Base-by-base conservation (phyloP, 306 rosid genomes). In the Geum urbanum region DNA sequence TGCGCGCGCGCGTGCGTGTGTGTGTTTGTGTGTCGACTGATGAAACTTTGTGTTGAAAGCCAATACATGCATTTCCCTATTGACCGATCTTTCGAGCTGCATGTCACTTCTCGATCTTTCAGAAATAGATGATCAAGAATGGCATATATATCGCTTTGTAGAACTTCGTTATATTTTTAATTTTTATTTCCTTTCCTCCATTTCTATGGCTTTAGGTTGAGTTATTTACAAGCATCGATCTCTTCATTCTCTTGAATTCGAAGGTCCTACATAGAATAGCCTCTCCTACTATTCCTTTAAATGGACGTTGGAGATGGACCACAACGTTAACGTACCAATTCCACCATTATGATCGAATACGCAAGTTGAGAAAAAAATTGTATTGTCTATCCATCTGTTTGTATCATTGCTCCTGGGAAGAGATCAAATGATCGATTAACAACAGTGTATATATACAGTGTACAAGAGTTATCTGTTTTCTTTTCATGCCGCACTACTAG, bases 251-350 rank as follows among this genome's bases (percentile, higher is more conserved):
- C 18, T 49, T 71, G 10, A 18, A 12, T 27, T 59, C 48, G 73
- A 73, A 74, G 86, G 79, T 79, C 83, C 89, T 71, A 56, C 68
- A 54, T 35, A 67, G 69, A 19, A 75, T 63, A 71, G 67, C 79
- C 50, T 41, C 79, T 67, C n/a, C 62, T 59, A 59, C 67, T 69
- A 16, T 55, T 69, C 24, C 44, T 70, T 77, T 74, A 45, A 72
- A 72, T 71, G 64, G 41, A 58, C 57, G 74, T 56, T 48, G 74
- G 58, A 4, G 18, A 49, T 79, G 89, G 86, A 82, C 83, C 89
- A 79, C 83, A 77, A 35, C 37, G 37, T 32, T 81, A 77, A 35
- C 37, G 37, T 32, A 32, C 32, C 68, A 43, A 70, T 66, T 14
- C 52, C 76, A 70, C 70, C 64, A 76, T 49, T 20, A 67, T 68